Evolutionary conservation across 2,329 filamentous ascomycete genomes (phyloP), one percentile per base, ranked within the genome.

Genomic region (Diaporthe capsici): DNA sequence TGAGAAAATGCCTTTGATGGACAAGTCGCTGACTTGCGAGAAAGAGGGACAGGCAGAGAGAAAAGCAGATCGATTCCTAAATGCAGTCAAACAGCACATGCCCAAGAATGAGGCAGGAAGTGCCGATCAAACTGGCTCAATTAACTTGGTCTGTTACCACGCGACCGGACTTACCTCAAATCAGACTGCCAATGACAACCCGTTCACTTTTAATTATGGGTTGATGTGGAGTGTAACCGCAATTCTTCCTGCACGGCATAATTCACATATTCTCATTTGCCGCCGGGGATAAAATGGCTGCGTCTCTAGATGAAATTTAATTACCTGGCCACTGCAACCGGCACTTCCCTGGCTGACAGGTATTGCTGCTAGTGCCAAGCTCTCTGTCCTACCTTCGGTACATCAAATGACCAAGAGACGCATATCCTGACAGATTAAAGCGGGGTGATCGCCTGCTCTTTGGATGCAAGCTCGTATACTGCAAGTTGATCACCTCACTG

Each of bases 331-430:
- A 47, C 20, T 51, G 22, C 7, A 51, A 51, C 44, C 63, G 63
- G 65, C 47, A 68, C 47, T 53, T 53, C 5, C 31, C 17, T 39
- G 13, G 22, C 22, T 39, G 22, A 39, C 13, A 68, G 47, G 65
- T 25, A 25, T 20, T 15, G 20, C 13, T 63, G n/a, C 60, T 25
- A 13, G 37, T 17, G 60, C 42, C 65, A 70, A 55, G 65, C 15
- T 9, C 15, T 6, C n/a, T 55, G 65, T 70, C n/a, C 34, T 20
- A 39, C 47, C 34, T 2, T 39, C 49, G 8, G 15, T 70, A 42
- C 34, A 55, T 70, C 65, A 70, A 55, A 70, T 70, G 65, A 70
- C 65, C 65, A 39, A 42, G 34, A 13, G 34, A 28, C 51, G n/a
- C 49, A 55, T 31, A 12, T 55, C 17, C 22, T 42, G 49, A 22